These are phyloP conservation scores for Diplodia corticola DNA, from an alignment of 2,329 filamentous ascomycete species.

Conservation along the genomic window DNA sequence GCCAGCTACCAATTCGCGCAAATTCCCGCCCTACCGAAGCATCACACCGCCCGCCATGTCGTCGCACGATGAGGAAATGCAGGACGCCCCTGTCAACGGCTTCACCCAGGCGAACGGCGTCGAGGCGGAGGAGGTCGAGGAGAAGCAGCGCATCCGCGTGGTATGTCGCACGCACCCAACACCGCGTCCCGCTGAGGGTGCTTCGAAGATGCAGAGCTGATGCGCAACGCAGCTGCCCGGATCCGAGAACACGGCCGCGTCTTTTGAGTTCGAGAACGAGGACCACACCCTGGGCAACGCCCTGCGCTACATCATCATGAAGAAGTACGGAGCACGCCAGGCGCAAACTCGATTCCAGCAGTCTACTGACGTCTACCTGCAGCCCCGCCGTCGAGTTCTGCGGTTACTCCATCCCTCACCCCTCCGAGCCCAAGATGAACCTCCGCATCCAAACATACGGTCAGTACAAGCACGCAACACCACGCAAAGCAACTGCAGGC, in stretches of 20 bases:
- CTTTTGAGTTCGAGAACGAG: conserved; percentile 91
- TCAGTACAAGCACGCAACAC: conserved; percentile 46
- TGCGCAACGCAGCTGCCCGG: conserved; percentile 67
- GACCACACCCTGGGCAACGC: conserved; percentile 96
- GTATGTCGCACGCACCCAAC: conserved; percentile 34
- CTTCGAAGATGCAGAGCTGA: conserved; percentile 6
- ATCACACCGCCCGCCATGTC: conserved; percentile 20
- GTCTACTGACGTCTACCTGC: background rate
- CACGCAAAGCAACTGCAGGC: conserved; percentile 9
- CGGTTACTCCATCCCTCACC: conserved; percentile 96
- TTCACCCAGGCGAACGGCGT: conserved; percentile 50
- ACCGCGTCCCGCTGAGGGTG: background rate
- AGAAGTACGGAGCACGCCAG: conserved; percentile 69
- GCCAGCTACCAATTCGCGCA: background rate
- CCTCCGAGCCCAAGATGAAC: conserved; percentile 95
- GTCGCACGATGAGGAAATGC: conserved; percentile 37
- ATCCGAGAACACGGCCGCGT: conserved; percentile 80
- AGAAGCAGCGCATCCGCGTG: conserved; percentile 48
- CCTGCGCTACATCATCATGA: conserved; percentile 94
- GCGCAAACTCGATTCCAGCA: background rate
- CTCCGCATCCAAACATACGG: conserved; percentile 95
- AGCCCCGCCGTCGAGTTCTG: conserved; percentile 98
- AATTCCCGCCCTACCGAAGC: conserved; percentile 23
- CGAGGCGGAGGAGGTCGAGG: conserved; percentile 45
- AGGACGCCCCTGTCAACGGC: conserved; percentile 31